Conservation (phyloP, 1,284 basidiomycete genomes). For the Exobasidium rhododendri region DNA sequence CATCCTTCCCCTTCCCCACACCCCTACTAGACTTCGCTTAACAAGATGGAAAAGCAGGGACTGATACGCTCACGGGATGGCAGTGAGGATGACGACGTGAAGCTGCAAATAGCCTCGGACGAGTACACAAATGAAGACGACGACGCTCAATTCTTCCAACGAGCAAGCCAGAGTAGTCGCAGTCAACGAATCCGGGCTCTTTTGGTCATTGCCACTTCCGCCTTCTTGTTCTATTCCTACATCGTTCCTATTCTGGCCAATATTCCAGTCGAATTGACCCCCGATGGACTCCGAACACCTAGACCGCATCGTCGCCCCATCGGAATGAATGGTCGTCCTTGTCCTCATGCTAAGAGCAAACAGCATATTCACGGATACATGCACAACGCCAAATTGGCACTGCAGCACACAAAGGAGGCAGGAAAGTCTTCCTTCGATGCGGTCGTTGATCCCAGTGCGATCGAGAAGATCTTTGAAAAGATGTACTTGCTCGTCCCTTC, state of each 20-base stretch:
- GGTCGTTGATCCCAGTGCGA: background rate
- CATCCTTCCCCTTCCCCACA: no score
- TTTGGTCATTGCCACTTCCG: background rate
- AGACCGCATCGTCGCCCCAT: background rate
- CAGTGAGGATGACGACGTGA: background rate
- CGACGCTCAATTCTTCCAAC: background rate
- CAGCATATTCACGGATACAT: background rate
- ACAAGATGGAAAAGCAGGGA: no score
- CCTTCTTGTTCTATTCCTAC: slow-evolving; percentile 4
- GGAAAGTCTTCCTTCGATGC: background rate
- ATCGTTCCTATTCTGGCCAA: background rate
- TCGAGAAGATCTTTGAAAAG: slow-evolving; percentile 6
- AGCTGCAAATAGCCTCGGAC: background rate
- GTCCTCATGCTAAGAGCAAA: background rate
- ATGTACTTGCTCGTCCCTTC: slow-evolving; percentile 1
- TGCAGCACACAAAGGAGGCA: background rate
- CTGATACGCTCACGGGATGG: no score
- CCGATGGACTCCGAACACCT: background rate
- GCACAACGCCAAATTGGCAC: background rate
- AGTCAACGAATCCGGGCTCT: background rate
- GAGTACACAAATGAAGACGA: background rate
- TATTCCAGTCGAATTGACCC: slow-evolving; percentile 1
- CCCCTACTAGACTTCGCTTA: no score
- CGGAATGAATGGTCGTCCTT: background rate
- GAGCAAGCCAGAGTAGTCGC: slow-evolving; percentile 3